These are phyloP conservation scores for Chimonanthus salicifolius DNA, from an alignment of 164 flowering plant genomes.

Conservation along the genomic window DNA sequence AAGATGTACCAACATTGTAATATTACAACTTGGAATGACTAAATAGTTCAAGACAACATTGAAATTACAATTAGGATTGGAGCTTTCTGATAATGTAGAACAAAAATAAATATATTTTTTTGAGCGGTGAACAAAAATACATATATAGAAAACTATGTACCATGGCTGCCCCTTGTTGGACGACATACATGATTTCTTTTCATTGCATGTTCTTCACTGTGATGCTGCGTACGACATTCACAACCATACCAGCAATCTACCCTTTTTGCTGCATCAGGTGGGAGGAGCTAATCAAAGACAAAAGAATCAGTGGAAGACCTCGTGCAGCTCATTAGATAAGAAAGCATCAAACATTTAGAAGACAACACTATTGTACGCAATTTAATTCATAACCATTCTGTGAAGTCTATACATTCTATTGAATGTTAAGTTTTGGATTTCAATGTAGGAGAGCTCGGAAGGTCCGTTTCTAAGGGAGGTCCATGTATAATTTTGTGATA, in stretches of 20 bases:
- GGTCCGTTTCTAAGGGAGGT: too few relatives aligned
- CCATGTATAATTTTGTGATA: too few relatives aligned
- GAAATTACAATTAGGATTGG: too few relatives aligned
- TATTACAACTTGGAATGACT: too few relatives aligned
- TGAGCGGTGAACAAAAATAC: too few relatives aligned
- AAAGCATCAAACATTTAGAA: neutral
- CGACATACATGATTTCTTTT: constrained; percentile 91
- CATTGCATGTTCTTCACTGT: constrained; percentile 78
- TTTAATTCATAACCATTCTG: neutral
- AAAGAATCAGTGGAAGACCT: neutral
- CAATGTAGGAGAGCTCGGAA: too few relatives aligned
- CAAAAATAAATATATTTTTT: too few relatives aligned
- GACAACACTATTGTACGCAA: neutral
- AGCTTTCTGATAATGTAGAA: too few relatives aligned
- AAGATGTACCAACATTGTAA: too few relatives aligned
- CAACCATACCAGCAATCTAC: constrained; percentile 95
- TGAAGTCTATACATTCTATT: neutral
- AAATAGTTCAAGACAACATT: too few relatives aligned
- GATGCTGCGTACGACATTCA: constrained; percentile 85
- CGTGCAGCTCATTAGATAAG: neutral
- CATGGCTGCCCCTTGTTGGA: constrained; percentile 56
- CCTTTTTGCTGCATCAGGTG: constrained; percentile 56
- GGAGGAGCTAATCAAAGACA: constrained; percentile 40
- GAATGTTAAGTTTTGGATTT: too few relatives aligned
- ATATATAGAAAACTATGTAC: neutral